phyloP scores from a whole-genome alignment of 768 basidiomycete genomes.

The Leccinellum rugosiceps region DNA sequence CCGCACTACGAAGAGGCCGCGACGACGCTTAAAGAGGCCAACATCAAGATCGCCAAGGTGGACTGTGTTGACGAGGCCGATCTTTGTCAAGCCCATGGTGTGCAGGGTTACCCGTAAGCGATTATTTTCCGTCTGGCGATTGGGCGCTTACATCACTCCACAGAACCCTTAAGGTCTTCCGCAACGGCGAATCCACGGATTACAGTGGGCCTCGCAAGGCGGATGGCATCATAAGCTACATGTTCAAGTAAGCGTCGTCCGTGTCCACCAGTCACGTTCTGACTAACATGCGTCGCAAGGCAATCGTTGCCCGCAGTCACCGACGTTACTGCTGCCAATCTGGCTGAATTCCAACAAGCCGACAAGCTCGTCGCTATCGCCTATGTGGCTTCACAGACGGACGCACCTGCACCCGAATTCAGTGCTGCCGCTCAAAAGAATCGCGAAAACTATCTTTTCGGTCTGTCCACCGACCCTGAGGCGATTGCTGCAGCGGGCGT shows the following conservation, averaged over 20 bases:
- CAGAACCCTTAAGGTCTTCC: slow-evolving; percentile 87
- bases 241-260: slow-evolving; percentile 73
- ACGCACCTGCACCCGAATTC: slow-evolving; percentile 70
- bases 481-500: slow-evolving; percentile 69
- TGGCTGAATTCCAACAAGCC: slow-evolving; percentile 79
- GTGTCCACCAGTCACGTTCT: neutral
- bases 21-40: slow-evolving; percentile 84
- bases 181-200: slow-evolving; percentile 72
- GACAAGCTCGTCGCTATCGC: slow-evolving; percentile 92
- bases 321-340: slow-evolving; percentile 69
- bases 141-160: neutral
- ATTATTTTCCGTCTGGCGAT: neutral
- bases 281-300: slow-evolving; percentile 35
- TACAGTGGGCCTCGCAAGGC: slow-evolving; percentile 90
- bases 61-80: slow-evolving; percentile 95
- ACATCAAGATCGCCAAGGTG: slow-evolving; percentile 91
- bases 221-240: slow-evolving; percentile 94
- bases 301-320: slow-evolving; percentile 95
- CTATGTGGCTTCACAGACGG: slow-evolving; percentile 74
- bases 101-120: slow-evolving; percentile 92
- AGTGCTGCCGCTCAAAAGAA: slow-evolving; percentile 77
- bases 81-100: slow-evolving; percentile 82
- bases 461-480: slow-evolving; percentile 70
- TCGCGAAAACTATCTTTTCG: slow-evolving; percentile 94
- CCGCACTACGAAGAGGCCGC: slow-evolving; percentile 95